Evolutionary conservation across 2,329 filamentous ascomycete genomes (phyloP).

Genomic region (Myriosclerotinia duriaeana): DNA sequence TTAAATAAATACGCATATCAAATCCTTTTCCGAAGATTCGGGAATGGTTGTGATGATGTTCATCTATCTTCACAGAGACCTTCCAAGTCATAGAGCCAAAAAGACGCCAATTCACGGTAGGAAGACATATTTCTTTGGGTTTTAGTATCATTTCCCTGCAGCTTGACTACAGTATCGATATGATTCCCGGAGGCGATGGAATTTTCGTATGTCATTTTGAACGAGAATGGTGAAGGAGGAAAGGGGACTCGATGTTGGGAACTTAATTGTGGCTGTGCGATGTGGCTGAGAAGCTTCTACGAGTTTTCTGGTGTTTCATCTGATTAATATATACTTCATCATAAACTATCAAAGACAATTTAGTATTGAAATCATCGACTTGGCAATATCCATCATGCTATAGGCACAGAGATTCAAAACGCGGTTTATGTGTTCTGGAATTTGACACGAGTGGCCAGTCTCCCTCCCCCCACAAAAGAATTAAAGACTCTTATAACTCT

Average conservation of each 20-base stretch:
- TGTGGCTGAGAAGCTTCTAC: not conserved
- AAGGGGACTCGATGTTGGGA: not conserved
- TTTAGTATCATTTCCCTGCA: not conserved
- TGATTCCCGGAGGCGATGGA: too few relatives aligned
- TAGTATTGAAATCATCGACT: not conserved
- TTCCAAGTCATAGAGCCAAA: not conserved
- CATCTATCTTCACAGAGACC: too few relatives aligned
- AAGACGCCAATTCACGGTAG: not conserved
- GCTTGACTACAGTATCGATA: not conserved
- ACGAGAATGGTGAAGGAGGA: not conserved
- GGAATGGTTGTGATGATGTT: too few relatives aligned
- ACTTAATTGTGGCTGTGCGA: not conserved
- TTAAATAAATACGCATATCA: not conserved
- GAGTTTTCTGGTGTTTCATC: not conserved
- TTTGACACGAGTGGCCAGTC: not conserved
- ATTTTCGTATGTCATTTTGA: not conserved
- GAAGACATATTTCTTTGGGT: too few relatives aligned
- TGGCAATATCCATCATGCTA: too few relatives aligned
- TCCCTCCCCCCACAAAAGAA: not conserved
- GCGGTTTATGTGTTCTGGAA: too few relatives aligned
- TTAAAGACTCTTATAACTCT: not conserved
- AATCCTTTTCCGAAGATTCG: not conserved
- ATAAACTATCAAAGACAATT: not conserved
- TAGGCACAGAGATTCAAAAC: too few relatives aligned
- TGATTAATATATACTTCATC: accelerated